Percentiles rank a stretch among this genome's conserved stretches.
Conservation (phyloP, 305 asterid genomes). For the Rubia balearica region DNA sequence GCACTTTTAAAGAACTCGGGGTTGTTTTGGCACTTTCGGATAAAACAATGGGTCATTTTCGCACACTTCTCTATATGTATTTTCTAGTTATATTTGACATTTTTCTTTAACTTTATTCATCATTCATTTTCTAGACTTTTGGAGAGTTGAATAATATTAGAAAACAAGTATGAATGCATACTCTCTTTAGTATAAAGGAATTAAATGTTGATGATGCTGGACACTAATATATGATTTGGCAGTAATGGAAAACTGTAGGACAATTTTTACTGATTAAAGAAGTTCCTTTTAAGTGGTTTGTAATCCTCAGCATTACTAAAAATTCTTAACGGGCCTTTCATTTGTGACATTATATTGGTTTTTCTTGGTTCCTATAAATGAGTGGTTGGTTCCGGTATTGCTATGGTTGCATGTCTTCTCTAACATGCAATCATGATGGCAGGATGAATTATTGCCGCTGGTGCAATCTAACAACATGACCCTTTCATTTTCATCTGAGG, state of each 20-base stretch:
- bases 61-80: not conserved
- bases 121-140: not conserved
- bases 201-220: not conserved
- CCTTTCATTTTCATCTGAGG: constrained; percentile 87
- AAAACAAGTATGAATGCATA: not conserved
- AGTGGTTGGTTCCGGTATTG: not conserved
- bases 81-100: not conserved
- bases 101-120: not conserved
- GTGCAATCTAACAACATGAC: constrained; percentile 71
- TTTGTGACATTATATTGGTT: not conserved
- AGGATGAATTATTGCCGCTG: constrained; percentile 91
- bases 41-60: no score
- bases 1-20: no score
- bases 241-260: not conserved
- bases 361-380: not conserved
- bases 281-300: not conserved
- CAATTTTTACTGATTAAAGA: not conserved
- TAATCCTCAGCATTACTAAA: not conserved
- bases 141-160: not conserved
- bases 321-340: not conserved
- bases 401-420: not conserved
- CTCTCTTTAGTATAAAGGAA: not conserved
- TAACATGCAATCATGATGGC: constrained; percentile 14
- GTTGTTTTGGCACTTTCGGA: no score
- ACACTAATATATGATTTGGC: not conserved